Evolutionary conservation across 2,329 filamentous ascomycete species (phyloP), one percentile per base, ranked within the genome.

Genomic region (Phyllosticta capitalensis): DNA sequence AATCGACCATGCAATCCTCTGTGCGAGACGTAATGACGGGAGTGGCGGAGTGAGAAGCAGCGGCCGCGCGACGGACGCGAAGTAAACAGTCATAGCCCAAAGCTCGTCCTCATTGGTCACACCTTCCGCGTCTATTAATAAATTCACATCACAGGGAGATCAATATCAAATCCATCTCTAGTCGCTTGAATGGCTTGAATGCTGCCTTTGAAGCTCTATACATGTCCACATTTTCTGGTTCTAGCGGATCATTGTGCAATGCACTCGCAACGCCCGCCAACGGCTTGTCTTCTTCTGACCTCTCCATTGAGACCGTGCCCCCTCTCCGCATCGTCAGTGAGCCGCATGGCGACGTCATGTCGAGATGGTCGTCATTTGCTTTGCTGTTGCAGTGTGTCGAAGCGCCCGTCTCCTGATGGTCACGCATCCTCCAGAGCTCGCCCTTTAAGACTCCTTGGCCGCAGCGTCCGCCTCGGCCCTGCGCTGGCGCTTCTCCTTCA

Each of bases 401-500:
- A 14, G 38, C 6, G 38, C 38, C 17, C 4, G 14, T 45, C 38
- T 45, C 17, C 38, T 45, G 38, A 45, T 45, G 38, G 38, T 45
- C 38, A 45, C 6, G 17, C 2, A 45, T 45, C 38, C 12, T 45
- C 33, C 38, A 45, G 38, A 45, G 38, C 38, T 45, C 17, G n/a
- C n/a, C 38, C 38, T n/a, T 45, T 45, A 45, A 19, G 38, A 17
- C 14, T 45, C 38, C 38, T n/a, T n/a, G 38, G 38, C 38, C 14
- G 38, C 38, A 45, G 38, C 38, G 14, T 45, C 38, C 6, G 14
- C 17, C 38, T 22, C 20, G 62, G 86, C 86, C 72, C 87, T 86
- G 75, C 90, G 81, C 73, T 86, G 86, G 72, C 94, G 82, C 86
- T 97, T 97, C 79, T 95, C 92, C 61, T 97, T 78, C 65, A 99